Evolutionary conservation across 331 rosid genomes (phyloP), one percentile per base, ranked within the genome.

Genomic region (Rhamnella rubrinervis): DNA sequence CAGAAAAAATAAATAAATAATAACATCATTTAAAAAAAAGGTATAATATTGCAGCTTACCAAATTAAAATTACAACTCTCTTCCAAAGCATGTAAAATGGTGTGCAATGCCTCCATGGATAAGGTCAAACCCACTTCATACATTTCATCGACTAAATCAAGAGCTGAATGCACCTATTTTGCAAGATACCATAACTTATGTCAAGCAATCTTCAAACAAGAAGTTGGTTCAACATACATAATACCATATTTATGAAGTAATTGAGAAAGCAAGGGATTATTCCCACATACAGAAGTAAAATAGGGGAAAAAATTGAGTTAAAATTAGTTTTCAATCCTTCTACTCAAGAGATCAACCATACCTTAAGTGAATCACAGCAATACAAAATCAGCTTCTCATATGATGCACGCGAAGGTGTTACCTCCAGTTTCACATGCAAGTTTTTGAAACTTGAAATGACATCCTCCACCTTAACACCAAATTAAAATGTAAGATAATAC

Each of bases 391-490:
- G 95, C 81, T 84, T 87, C 79, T 78, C 87, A 39, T 84, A 88
- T 37, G 97, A 85, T 8, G 80, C 71, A 55, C 80, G 71, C 49
- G 92, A 93, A 68, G 91, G 92, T 55, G 80, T 76, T 75, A 91
- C 80, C 69, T 85, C 85, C 70, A 85, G 75, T 14, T 38, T 79
- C 9, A 21, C 71, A 73, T 93, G 98, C 79, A 87, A 75, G 75
- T 79, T 80, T 72, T 76, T 88, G 83, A 84, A 87, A 59, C 80
- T 83, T 71, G 73, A 64, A 71, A 85, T 59, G 65, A 66, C 77
- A 78, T 87, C 89, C 89, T 88, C 97, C 77, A 91, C 85, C 98
- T 93, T 86, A 86, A 77, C 37, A 74, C 66, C 60, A 83, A 78
- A 63, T 39, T 80, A 80, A 44, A 76, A 69, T 16, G 38, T 28